Evolutionary conservation across 2,329 filamentous ascomycete species (phyloP).

Genomic region (Mycosphaerella sp.): DNA sequence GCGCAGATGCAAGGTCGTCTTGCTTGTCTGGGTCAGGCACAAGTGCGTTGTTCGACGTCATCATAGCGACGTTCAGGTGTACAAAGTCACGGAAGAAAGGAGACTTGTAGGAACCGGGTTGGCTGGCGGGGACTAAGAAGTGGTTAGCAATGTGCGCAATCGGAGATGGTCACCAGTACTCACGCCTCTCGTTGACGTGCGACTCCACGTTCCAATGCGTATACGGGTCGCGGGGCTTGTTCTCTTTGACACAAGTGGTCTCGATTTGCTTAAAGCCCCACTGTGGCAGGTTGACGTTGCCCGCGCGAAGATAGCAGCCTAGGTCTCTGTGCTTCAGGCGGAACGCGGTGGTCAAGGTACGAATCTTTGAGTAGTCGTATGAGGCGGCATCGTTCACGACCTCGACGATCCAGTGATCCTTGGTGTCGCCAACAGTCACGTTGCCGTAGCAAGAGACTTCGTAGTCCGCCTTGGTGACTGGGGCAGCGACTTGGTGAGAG

Average conservation of each 20-base stretch:
- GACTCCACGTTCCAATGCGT: slow-evolving; percentile 99
- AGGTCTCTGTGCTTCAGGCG: slow-evolving; percentile 74
- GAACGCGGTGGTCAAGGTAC: slow-evolving; percentile 90
- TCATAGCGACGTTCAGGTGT: slow-evolving; percentile 98
- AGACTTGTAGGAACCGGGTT: slow-evolving; percentile 89
- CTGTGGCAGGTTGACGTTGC: slow-evolving; percentile 92
- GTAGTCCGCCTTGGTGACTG: slow-evolving; percentile 78
- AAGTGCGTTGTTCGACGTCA: slow-evolving; percentile 98
- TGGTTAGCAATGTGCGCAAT: slow-evolving; percentile 30
- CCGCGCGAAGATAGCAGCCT: slow-evolving; percentile 89
- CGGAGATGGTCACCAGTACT: slow-evolving; percentile 37
- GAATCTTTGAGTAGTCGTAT: slow-evolving; percentile 73
- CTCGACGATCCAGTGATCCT: slow-evolving; percentile 95
- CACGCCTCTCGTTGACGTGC: slow-evolving; percentile 87
- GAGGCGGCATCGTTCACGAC: slow-evolving; percentile 86
- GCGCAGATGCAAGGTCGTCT: slow-evolving; percentile 90
- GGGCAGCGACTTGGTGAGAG: slow-evolving; percentile 83
- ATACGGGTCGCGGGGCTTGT: slow-evolving; percentile 86
- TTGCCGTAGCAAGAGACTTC: slow-evolving; percentile 98
- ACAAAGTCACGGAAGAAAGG: slow-evolving; percentile 98
- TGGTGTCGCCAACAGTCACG: slow-evolving; percentile 87
- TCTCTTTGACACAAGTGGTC: slow-evolving; percentile 87
- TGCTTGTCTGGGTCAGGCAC: slow-evolving; percentile 98
- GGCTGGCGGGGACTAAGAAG: slow-evolving; percentile 67
- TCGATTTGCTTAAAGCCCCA: slow-evolving; percentile 99